Conservation (phyloP, 164 flowering plant genomes). For the Hamamelis virginiana region DNA sequence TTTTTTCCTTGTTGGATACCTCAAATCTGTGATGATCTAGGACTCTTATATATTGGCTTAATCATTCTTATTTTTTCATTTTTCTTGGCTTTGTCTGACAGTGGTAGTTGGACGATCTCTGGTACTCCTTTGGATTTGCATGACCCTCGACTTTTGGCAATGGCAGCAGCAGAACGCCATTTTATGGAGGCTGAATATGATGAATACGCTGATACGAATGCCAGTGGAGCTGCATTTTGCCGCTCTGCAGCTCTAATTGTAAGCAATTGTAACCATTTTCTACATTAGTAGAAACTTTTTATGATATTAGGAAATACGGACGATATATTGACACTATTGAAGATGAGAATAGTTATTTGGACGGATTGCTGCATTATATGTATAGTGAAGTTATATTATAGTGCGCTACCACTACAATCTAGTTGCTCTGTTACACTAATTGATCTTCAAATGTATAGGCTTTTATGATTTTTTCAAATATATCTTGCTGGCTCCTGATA, state of each 20-base stretch:
- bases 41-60: neutral
- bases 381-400: neutral
- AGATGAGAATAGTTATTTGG: neutral
- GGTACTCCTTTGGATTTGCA: slow-evolving; percentile 61
- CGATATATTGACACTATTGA: neutral
- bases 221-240: slow-evolving; percentile 82
- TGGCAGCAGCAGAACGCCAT: slow-evolving; percentile 83
- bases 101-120: slow-evolving; percentile 64
- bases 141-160: slow-evolving; percentile 73
- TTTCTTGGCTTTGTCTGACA: slow-evolving; percentile 20
- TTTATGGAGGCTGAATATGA: slow-evolving; percentile 76
- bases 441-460: no score
- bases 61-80: neutral
- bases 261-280: slow-evolving; percentile 21
- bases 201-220: slow-evolving; percentile 68
- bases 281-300: no score
- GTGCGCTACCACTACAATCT: neutral
- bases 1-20: neutral
- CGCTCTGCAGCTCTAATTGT: slow-evolving; percentile 89
- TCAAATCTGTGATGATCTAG: neutral
- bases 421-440: neutral
- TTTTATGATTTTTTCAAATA: no score
- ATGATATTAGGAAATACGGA: neutral
- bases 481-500: no score
- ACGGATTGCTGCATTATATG: neutral